Conservation (phyloP, 2,329 filamentous ascomycete genomes). For the Apiospora koreana region DNA sequence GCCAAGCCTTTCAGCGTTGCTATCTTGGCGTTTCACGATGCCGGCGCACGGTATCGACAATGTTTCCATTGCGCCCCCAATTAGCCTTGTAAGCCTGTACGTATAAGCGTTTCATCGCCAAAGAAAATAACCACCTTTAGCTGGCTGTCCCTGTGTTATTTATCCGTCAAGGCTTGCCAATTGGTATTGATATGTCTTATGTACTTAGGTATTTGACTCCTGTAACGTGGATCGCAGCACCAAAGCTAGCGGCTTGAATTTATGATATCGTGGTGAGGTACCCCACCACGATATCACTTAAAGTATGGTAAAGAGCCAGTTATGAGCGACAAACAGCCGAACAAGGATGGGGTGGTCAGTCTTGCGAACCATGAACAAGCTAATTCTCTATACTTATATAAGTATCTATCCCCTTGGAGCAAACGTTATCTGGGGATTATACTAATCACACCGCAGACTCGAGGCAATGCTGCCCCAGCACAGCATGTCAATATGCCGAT, state of each 20-base stretch:
- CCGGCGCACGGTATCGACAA: not conserved
- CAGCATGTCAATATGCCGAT: not conserved
- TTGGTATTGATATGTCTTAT: not conserved
- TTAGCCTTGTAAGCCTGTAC: not conserved
- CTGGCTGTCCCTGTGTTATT: not conserved
- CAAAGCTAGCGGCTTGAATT: no score
- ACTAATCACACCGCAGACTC: not conserved
- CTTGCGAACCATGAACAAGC: no score
- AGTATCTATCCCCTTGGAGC: no score
- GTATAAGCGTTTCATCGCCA: not conserved
- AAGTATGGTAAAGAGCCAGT: no score
- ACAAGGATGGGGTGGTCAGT: no score
- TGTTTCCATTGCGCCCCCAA: not conserved
- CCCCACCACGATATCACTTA: no score
- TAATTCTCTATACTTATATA: no score
- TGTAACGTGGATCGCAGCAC: no score
- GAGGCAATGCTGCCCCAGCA: not conserved
- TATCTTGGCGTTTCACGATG: conserved; percentile 29
- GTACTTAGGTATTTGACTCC: not conserved
- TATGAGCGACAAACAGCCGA: no score
- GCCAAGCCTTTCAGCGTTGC: conserved; percentile 15
- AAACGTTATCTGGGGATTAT: not conserved
- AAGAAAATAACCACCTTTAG: not conserved
- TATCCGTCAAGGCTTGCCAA: not conserved
- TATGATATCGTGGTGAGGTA: no score